A percentile compares a stretch with the other conserved stretches of the same genome.
These are phyloP conservation scores for Linnemannia zychae DNA, from an alignment of 192 early-diverging fungal genomes.

Conservation along the genomic window DNA sequence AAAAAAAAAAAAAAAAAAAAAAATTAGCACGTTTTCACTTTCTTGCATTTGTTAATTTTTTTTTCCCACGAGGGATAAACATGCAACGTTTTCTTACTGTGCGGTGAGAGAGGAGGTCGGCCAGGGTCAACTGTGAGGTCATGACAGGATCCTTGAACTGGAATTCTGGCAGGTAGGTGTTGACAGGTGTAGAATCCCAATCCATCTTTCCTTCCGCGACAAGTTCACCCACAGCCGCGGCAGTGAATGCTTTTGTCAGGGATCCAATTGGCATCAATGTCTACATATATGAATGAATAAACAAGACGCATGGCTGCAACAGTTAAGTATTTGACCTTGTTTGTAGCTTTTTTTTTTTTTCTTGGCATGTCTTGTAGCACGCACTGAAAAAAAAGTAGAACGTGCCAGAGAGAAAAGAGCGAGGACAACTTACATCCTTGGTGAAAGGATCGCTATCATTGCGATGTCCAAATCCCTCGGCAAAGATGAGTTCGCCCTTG, in stretches of 20 bases:
- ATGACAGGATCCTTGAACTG: slow-evolving; percentile 14
- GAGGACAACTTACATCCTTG: not conserved
- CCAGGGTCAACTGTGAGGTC: slow-evolving; percentile 13
- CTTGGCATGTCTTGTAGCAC: not conserved
- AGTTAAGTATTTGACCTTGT: too few species aligned
- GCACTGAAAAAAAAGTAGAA: not conserved
- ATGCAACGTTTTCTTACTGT: too few species aligned
- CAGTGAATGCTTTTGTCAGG: slow-evolving; percentile 18
- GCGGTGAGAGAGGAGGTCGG: slow-evolving; percentile 23
- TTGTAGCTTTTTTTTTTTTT: not conserved
- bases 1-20: too few species aligned
- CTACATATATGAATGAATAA: not conserved
- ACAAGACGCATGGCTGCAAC: not conserved
- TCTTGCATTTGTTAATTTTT: too few species aligned
- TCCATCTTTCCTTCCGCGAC: slow-evolving; percentile 28
- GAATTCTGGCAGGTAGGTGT: slow-evolving; percentile 18
- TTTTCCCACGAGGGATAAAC: too few species aligned
- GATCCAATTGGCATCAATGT: slow-evolving; percentile 21
- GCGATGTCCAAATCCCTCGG: slow-evolving; percentile 6
- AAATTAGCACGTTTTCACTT: too few species aligned
- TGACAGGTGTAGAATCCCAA: slow-evolving; percentile 22
- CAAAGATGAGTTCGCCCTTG: slow-evolving; percentile 16
- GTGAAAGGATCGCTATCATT: slow-evolving; percentile 3
- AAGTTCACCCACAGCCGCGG: slow-evolving; percentile 15
- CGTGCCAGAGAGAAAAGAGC: not conserved